Conservation (phyloP, 164 flowering plant genomes). For the Litsea cubeba region DNA sequence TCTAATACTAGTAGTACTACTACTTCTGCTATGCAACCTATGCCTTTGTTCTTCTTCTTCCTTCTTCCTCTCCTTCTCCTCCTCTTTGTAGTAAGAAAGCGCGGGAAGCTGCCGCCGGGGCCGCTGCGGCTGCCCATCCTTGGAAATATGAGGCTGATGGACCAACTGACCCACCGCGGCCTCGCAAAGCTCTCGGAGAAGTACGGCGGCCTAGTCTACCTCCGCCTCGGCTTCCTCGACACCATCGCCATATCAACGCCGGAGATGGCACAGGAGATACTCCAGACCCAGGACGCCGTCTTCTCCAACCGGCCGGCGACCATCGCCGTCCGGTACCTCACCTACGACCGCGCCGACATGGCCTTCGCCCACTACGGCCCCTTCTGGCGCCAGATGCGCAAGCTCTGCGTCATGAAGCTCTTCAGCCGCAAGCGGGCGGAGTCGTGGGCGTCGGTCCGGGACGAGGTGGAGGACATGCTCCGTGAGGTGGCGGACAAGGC, state of each 20-base stretch:
- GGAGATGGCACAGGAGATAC: constrained; percentile 62
- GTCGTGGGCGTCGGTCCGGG: constrained; percentile 77
- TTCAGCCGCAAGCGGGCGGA: constrained; percentile 78
- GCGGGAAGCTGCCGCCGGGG: constrained; percentile 59
- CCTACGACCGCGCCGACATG: constrained; percentile 82
- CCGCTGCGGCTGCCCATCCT: constrained; percentile 62
- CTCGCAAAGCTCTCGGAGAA: constrained; percentile 51
- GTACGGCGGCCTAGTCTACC: constrained; percentile 69
- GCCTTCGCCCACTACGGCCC: constrained; percentile 90
- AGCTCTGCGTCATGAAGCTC: constrained; percentile 74
- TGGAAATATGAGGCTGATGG: constrained; percentile 78
- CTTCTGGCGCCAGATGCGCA: constrained; percentile 90
- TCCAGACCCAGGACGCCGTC: constrained; percentile 65
- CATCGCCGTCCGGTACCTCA: constrained; percentile 59
- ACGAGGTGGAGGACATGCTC: constrained; percentile 51
- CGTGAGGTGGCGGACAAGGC: constrained; percentile 17
- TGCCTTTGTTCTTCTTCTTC: neutral
- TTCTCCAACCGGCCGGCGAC: constrained; percentile 77
- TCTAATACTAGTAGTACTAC: neutral
- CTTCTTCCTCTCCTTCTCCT: neutral
- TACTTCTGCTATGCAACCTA: neutral
- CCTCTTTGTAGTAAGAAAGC: neutral
- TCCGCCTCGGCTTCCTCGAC: constrained; percentile 55
- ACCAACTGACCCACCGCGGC: constrained; percentile 80
- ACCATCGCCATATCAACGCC: constrained; percentile 58